Evolutionary conservation across 2,329 filamentous ascomycete species (phyloP).

Genomic region (Sclerotinia nivalis): DNA sequence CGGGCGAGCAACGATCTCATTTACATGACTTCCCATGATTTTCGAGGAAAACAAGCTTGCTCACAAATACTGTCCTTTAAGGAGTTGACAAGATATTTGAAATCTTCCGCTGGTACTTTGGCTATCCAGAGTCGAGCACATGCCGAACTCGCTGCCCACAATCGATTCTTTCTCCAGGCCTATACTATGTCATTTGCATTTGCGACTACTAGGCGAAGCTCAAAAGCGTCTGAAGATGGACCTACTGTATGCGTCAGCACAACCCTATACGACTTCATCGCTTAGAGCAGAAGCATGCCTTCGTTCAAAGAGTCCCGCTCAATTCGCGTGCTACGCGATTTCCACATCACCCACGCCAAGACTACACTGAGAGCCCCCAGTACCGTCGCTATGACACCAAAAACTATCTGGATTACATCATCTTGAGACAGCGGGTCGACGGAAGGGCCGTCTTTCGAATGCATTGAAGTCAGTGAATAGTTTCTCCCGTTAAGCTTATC

Average conservation of each 20-base stretch:
- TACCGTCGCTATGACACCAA: neutral
- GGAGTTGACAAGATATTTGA: neutral
- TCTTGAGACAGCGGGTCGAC: neutral
- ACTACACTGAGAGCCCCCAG: neutral
- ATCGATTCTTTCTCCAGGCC: neutral
- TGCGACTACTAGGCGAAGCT: neutral
- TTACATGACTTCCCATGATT: neutral
- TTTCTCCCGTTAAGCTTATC: neutral
- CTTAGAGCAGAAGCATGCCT: neutral
- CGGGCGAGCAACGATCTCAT: no score
- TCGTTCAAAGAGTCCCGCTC: neutral
- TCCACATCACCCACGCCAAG: neutral
- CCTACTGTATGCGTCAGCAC: neutral
- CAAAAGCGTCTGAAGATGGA: neutral
- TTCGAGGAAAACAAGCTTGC: neutral
- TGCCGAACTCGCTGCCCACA: no score
- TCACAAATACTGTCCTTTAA: neutral
- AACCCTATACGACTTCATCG: neutral
- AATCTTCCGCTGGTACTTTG: neutral
- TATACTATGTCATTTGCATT: neutral
- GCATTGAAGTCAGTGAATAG: constrained; percentile 8
- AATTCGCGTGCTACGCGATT: neutral
- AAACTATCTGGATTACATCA: constrained; percentile 6
- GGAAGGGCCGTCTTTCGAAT: neutral
- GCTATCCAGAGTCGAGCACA: neutral